Percentiles rank a stretch among this genome's conserved stretches.
Conservation (phyloP, 345 rosid genomes). For the Noccaea caerulescens region DNA sequence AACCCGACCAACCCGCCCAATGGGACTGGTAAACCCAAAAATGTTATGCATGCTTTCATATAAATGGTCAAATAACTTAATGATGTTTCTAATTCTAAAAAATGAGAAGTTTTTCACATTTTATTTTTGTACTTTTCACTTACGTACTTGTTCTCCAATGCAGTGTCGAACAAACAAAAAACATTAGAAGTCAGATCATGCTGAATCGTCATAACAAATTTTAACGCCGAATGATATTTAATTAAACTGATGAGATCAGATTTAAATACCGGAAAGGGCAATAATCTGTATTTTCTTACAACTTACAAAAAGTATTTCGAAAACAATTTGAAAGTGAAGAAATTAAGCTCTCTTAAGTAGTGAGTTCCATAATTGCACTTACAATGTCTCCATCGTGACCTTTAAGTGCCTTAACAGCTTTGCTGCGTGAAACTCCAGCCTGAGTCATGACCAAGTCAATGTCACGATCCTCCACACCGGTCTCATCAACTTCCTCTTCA, state of each 20-base stretch:
- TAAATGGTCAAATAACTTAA: too few species aligned
- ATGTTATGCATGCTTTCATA: too few species aligned
- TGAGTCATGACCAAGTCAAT: conserved; percentile 88
- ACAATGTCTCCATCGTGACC: conserved; percentile 80
- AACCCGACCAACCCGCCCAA: too few species aligned
- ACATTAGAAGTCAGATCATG: not conserved
- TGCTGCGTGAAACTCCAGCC: conserved; percentile 71
- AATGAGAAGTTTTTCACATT: too few species aligned
- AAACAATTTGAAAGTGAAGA: conserved; percentile 15
- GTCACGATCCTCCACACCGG: conserved; percentile 73
- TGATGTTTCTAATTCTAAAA: too few species aligned
- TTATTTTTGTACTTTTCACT: too few species aligned
- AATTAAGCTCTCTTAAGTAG: conserved; percentile 46
- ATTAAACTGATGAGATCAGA: not conserved
- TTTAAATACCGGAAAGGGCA: not conserved
- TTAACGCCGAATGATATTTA: not conserved
- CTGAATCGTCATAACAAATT: not conserved
- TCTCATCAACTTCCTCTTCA: conserved; percentile 79
- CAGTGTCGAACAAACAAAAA: too few species aligned
- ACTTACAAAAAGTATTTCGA: conserved; percentile 2
- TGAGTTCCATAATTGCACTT: conserved; percentile 91
- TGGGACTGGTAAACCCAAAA: too few species aligned
- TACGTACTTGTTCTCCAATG: too few species aligned
- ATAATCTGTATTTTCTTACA: conserved; percentile 3
- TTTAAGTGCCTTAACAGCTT: conserved; percentile 84